These are phyloP conservation scores for Mallotus repandus DNA, from an alignment of 441 rosid species.

Conservation along the genomic window DNA sequence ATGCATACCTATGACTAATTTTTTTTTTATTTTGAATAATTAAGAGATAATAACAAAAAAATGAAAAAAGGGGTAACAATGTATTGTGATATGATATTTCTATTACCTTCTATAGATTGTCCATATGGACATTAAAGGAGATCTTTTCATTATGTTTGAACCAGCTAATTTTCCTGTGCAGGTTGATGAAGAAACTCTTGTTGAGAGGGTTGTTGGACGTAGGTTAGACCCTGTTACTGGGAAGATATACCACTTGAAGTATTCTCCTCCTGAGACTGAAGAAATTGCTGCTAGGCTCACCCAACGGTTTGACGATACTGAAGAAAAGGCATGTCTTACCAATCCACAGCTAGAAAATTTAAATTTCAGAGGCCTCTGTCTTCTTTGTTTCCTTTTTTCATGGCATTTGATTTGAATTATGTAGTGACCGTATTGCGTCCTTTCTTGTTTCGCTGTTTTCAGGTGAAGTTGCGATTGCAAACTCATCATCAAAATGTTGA, in stretches of 20 bases:
- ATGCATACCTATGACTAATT: not conserved
- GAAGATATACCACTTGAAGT: slow-evolving; percentile 87
- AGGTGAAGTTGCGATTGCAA: slow-evolving; percentile 78
- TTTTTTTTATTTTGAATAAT: not conserved
- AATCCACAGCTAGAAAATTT: slow-evolving; percentile 15
- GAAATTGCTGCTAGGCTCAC: slow-evolving; percentile 85
- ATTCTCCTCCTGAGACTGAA: slow-evolving; percentile 84
- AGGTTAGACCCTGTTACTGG: slow-evolving; percentile 92
- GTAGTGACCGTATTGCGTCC: not conserved
- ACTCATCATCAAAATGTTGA: slow-evolving; percentile 79
- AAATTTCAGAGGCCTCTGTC: not conserved
- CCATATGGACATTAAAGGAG: not conserved
- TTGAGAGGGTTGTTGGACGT: slow-evolving; percentile 92
- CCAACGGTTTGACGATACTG: slow-evolving; percentile 92
- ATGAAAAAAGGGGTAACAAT: not conserved
- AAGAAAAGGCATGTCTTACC: slow-evolving; percentile 68
- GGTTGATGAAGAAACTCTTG: slow-evolving; percentile 88
- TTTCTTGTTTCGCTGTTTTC: slow-evolving; percentile 13
- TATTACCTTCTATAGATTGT: not conserved
- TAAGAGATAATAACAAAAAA: not conserved
- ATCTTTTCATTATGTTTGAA: slow-evolving; percentile 7
- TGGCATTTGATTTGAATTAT: not conserved
- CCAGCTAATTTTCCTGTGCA: slow-evolving; percentile 29
- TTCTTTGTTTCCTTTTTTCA: slow-evolving; percentile 7
- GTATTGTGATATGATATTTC: not conserved